Conservation (phyloP, 768 basidiomycete genomes). For the Kwoniella botswanensis region DNA sequence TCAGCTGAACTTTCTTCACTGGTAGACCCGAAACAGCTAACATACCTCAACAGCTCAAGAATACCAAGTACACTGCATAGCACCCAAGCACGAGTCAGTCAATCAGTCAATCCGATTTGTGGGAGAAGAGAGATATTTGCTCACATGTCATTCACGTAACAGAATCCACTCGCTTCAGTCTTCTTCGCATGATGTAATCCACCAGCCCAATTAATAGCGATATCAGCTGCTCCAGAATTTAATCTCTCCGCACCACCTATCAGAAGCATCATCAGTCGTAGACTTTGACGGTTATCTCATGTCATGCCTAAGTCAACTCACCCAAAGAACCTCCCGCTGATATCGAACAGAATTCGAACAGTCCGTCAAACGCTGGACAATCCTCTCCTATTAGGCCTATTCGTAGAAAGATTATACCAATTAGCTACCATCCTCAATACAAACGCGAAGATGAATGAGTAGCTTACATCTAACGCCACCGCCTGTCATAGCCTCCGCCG, state of each 20-base stretch:
- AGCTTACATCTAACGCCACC: slow-evolving; percentile 77
- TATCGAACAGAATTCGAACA: slow-evolving; percentile 96
- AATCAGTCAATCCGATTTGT: background rate
- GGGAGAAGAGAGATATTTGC: slow-evolving; percentile 9
- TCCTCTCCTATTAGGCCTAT: slow-evolving; percentile 79
- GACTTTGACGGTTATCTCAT: background rate
- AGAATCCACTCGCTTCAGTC: slow-evolving; percentile 95
- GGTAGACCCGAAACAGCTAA: background rate
- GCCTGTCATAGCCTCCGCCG: slow-evolving; percentile 80
- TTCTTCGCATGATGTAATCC: slow-evolving; percentile 99
- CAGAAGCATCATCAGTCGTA: background rate
- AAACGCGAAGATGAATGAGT: background rate
- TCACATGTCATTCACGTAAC: slow-evolving; percentile 81
- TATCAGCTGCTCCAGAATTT: slow-evolving; percentile 75
- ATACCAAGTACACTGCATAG: slow-evolving; percentile 81
- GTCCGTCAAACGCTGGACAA: slow-evolving; percentile 93
- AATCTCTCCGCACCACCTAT: slow-evolving; percentile 80
- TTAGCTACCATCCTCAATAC: background rate
- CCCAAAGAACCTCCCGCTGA: slow-evolving; percentile 94
- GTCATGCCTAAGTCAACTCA: slow-evolving; percentile 57
- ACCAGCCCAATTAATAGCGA: slow-evolving; percentile 96
- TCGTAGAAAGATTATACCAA: background rate
- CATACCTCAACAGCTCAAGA: slow-evolving; percentile 80
- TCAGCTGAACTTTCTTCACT: slow-evolving; percentile 6
- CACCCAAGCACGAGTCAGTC: slow-evolving; percentile 10